Base-by-base conservation (phyloP, 306 rosid genomes). In the Vigna reflexopilosa region DNA sequence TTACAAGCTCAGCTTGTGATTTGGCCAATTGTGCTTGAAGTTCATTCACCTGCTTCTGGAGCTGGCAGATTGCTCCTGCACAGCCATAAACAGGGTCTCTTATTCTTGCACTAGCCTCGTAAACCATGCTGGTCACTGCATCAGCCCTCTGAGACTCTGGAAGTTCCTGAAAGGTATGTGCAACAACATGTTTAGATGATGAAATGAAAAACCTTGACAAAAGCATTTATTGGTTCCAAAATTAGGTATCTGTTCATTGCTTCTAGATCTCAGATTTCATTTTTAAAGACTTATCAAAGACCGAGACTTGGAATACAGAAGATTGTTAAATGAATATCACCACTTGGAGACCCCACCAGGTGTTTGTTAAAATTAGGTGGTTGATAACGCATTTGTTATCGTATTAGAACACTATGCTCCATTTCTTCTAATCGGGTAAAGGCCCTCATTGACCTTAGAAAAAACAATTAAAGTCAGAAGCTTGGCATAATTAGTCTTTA, bases 111-210 rank as follows among this genome's bases (percentile, higher is more conserved):
- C 97, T 75, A 0, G 97, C 98, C 75, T 94, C 97, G 13, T 94
- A 94, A 38, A 94, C 97, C 97, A 94, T 89, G 85, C 98, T 94
- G 63, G 90, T 89, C 75, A 94, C 98, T 51, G 98, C 98, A 81
- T 94, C 97, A 0, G 94, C 93, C 73, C 98, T 89, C 56, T 90
- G 97, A 30, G 86, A 66, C 63, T 94, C 97, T 16, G 98, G 98
- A 69, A 94, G 87, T 32, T 94, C 98, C 98, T 94, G 86, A 24
- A 7, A 70, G 77, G 14, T 68, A 11, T 26, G 17, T 44, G n/a
- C 24, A 59, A 50, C 45, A 56, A 58, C 19, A 54, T 4, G 22
- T 66, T 77, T 71, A 82, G 69, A 47, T 74, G 13, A 49, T 44
- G 19, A 30, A 49, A 44, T 55, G 36, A 13, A 19, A 9, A 73